phyloP scores from a whole-genome alignment of 768 basidiomycete species.

The Porpolomopsis calyptriformis region DNA sequence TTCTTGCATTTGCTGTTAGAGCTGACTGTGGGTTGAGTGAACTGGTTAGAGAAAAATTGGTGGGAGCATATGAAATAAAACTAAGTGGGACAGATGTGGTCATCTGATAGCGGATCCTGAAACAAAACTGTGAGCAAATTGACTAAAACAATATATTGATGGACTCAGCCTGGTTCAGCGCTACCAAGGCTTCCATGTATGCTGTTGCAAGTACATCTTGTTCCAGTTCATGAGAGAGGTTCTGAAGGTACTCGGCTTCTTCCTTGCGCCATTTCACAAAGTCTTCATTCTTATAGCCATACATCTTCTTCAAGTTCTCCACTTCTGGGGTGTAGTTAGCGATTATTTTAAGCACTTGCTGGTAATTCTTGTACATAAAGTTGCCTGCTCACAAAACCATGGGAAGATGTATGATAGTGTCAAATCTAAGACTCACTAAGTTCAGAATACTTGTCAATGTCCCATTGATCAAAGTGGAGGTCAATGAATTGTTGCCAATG shows the following conservation, averaged over 20 bases:
- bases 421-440: slow-evolving; percentile 13
- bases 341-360: slow-evolving; percentile 17
- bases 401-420: not conserved
- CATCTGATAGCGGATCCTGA: slow-evolving; percentile 3
- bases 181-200: slow-evolving; percentile 8
- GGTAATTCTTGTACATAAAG: slow-evolving; percentile 17
- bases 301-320: not conserved
- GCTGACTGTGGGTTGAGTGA: not conserved
- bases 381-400: slow-evolving; percentile 6
- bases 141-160: slow-evolving; percentile 6
- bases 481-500: slow-evolving; percentile 16
- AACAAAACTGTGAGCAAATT: not conserved
- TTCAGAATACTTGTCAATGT: slow-evolving; percentile 16
- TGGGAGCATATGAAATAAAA: not conserved
- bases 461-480: slow-evolving; percentile 9
- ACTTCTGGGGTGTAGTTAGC: slow-evolving; percentile 2
- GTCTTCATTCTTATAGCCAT: not conserved
- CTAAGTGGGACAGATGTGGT: not conserved
- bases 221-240: slow-evolving; percentile 9
- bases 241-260: slow-evolving; percentile 12
- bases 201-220: slow-evolving; percentile 13
- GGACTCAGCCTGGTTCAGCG: slow-evolving; percentile 9
- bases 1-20: not conserved
- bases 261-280: slow-evolving; percentile 15
- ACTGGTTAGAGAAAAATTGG: not conserved